Evolutionary conservation across 2,329 filamentous ascomycete genomes (phyloP).

Genomic region (Arthrobotrys pseudoclavata): DNA sequence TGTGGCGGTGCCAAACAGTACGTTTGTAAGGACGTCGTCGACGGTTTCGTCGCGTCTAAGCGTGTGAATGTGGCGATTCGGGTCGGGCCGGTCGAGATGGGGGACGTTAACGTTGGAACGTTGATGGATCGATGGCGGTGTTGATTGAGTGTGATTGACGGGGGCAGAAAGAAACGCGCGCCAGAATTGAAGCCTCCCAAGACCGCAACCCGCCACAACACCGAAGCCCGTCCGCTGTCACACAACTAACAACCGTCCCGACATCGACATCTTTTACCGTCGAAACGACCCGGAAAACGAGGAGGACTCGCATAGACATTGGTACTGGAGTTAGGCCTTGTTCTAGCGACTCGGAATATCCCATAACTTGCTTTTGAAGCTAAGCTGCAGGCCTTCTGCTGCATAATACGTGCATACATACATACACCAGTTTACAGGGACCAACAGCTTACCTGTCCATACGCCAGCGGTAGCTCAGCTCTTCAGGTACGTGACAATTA

Average conservation of each 20-base stretch:
- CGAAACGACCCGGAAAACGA: constrained; percentile 3
- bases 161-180: constrained; percentile 43
- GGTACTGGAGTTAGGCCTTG: background rate
- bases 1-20: constrained; percentile 1
- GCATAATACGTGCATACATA: constrained; percentile 10
- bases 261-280: constrained; percentile 1
- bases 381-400: background rate
- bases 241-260: background rate
- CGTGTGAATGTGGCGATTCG: constrained; percentile 32
- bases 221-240: constrained; percentile 1
- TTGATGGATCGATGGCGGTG: constrained; percentile 12
- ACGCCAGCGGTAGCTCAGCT: background rate
- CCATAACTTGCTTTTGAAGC: constrained; percentile 9
- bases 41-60: background rate
- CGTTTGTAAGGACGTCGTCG: constrained; percentile 1
- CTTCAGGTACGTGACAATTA: constrained; percentile 19
- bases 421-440: background rate
- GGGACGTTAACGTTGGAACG: constrained; percentile 1
- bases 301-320: background rate
- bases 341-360: constrained; percentile 9
- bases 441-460: constrained; percentile 52
- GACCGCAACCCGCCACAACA: constrained; percentile 23
- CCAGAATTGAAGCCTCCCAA: constrained; percentile 8
- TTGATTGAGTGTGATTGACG: constrained; percentile 15
- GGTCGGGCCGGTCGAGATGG: constrained; percentile 6